Evolutionary conservation across 2,329 filamentous ascomycete species (phyloP), one percentile per base, ranked within the genome.

Genomic region (Aquanectria penicillioides): DNA sequence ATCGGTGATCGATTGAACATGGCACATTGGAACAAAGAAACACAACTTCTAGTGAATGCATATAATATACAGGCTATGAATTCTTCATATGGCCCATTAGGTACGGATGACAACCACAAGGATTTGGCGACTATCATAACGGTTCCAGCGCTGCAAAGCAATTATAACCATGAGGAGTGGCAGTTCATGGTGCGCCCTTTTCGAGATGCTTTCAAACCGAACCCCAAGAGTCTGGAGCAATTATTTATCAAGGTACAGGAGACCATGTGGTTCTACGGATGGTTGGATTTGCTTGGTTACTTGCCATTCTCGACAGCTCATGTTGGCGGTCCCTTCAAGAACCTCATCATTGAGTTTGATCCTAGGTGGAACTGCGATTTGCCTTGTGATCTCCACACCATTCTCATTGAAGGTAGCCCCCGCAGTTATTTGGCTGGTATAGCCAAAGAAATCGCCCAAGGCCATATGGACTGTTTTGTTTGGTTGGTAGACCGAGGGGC

Each of bases 291-390:
- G n/a, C n/a, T n/a, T n/a, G n/a, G 12, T 50, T 7, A 23, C 20
- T 49, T 22, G 13, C 15, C 6, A 28, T 18, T 17, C 5, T 13
- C 10, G 8, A 9, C 36, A 26, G n/a, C n/a, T n/a, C 12, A 10
- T 3, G 9, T 10, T 3, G 6, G 5, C 4, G n/a, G 2, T 9
- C 10, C 28, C 17, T 9, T 25, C n/a, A 20, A 17, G n/a, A 43
- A 52, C 15, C 9, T 52, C 18, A n/a, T 43, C 2, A 8, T 52
- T 6, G 49, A 52, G 12, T 43, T 52, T n/a, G 37, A 52, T 12
- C 20, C 37, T 3, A 25, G 6, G 15, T 52, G 49, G 49, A 3
- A 17, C 9, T 11, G 10, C 10, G 28, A 23, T 8, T n/a, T 26
- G 2, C 49, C 49, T 3, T 17, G 17, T 5, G 2, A 10, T 11